Base-by-base conservation (phyloP, 2,329 filamentous ascomycete genomes). In the Chaetomium globosum region DNA sequence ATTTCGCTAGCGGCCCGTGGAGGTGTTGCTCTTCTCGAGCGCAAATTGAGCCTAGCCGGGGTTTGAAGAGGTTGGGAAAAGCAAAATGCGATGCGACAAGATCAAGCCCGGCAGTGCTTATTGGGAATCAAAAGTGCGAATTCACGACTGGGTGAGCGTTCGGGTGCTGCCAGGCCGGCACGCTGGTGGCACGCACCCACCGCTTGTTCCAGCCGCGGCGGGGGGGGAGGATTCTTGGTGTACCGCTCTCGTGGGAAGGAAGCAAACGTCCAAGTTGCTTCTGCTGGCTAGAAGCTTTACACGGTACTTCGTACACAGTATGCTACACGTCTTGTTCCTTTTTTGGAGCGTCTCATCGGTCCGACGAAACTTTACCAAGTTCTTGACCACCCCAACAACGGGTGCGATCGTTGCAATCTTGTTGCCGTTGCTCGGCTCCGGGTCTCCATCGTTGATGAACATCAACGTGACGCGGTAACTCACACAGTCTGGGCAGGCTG, bases 1-100 rank as follows among this genome's bases (percentile, higher is more conserved):
- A 79, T 80, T 71, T 80, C 78, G 76, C 77, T 79, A 79, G 76
- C 70, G 73, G 72, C 71, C 71, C 72, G 71, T 71, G 72, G 72
- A 62, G 70, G 64, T 68, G 66, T 68, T 71, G 72, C 68, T 69
- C 70, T 71, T 69, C 67, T 61, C 69, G 67, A 69, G 60, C 57
- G 64, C 71, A 75, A 75, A 73, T 75, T 75, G 73, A 69, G 71
- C 66, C 53, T 56, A 65, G 67, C 70, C 68, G 66, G 70, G 71
- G 67, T 39, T 39, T 51, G 36, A 46, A 39, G 46, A 62, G 53
- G 59, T 43, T 53, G 43, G 52, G 46, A 66, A 63, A 65, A 59
- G 52, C 55, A 67, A 70, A 69, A 65, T 46, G 36, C 52, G 53
- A 61, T 61, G 52, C 46, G 59, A 52, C 36, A 53, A 49, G 31